Base-by-base conservation (phyloP, 768 basidiomycete genomes). In the Panaeolus cyanescens region DNA sequence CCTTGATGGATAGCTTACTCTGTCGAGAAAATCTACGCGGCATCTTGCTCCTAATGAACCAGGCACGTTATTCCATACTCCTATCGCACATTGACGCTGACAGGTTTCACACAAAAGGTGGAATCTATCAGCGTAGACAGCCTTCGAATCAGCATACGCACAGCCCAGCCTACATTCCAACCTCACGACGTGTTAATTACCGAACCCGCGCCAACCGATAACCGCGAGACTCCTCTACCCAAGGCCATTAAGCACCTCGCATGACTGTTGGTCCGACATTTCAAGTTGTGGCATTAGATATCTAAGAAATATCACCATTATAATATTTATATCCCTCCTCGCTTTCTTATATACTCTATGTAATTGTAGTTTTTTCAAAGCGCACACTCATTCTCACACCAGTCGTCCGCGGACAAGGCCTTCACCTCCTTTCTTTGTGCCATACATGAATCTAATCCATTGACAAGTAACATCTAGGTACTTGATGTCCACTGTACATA, bases 1-100 rank as follows among this genome's bases (percentile, higher is more conserved):
- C 80, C 17, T 65, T 81, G 22, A 68, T 80, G 61, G 79, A 81
- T 54, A 79, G 77, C 0, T 69, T 80, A 19, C 59, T 63, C 15
- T 63, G 62, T 40, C 59, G 62, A 25, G 62, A 63, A 57, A 59
- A 32, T 8, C 55, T 63, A n/a, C 36, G 62, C 10, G 62, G 59
- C 2, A 40, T 60, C 53, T n/a, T 59, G 54, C 7, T 50, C 15
- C 45, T n/a, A 31, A 40, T 34, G 37, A 45, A 39, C 13, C 36
- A 31, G 39, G 58, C 36, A 42, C 8, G 45, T 54, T 28, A 42
- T 31, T 37, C 34, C 5, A 25, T 28, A 5, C 22, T 25, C 37
- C 17, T 31, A 5, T 58, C 36, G 4, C 15, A n/a, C 6, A n/a
- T 6, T 19, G 15, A 39, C 31, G 10, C 33, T 30, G 20, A 56